Evolutionary conservation across 257 asterid species (phyloP).

Genomic region (Cynanchum wilfordii): DNA sequence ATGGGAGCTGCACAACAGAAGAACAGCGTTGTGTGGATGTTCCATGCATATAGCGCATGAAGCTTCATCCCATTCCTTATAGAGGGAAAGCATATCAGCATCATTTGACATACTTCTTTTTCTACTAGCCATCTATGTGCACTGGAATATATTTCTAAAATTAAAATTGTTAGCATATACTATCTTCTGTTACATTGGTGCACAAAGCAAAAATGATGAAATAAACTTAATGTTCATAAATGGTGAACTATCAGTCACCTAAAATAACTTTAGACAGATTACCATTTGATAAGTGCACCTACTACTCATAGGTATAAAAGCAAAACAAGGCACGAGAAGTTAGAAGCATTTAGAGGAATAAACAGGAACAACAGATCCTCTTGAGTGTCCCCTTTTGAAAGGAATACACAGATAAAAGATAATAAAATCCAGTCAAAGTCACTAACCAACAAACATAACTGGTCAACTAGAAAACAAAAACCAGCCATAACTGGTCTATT

Average conservation of each 20-base stretch:
- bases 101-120: slow-evolving; percentile 76
- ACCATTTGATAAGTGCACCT: not conserved
- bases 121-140: slow-evolving; percentile 89
- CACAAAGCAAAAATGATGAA: slow-evolving; percentile 4
- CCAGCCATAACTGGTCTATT: not conserved
- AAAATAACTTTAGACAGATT: not conserved
- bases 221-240: not conserved
- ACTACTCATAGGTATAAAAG: not conserved
- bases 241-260: not conserved
- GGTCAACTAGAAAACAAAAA: not conserved
- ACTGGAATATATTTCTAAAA: slow-evolving; percentile 63
- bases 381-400: not conserved
- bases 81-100: slow-evolving; percentile 54
- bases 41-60: slow-evolving; percentile 95
- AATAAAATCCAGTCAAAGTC: not conserved
- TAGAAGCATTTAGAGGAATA: not conserved
- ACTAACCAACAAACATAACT: not conserved
- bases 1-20: slow-evolving; percentile 82
- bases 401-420: not conserved
- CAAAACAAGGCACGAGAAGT: not conserved
- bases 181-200: slow-evolving; percentile 7
- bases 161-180: slow-evolving; percentile 38
- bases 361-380: not conserved
- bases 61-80: slow-evolving; percentile 93
- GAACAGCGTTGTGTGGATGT: slow-evolving; percentile 75